These are phyloP conservation scores for Leucocoprinus sp. DNA, from an alignment of 768 basidiomycete genomes.

Conservation along the genomic window DNA sequence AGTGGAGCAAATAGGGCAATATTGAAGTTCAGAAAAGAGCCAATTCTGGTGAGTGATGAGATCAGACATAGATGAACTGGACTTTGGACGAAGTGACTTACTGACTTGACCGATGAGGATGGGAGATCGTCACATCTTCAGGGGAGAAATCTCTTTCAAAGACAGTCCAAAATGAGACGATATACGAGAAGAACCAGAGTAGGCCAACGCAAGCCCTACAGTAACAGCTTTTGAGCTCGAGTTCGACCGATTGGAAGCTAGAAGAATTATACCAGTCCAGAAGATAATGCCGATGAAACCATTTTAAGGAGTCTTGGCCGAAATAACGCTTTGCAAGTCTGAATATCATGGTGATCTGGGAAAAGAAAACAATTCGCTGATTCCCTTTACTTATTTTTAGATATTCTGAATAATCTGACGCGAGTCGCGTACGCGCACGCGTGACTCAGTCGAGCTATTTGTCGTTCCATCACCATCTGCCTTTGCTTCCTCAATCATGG, in stretches of 20 bases:
- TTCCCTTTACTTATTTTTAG: background rate
- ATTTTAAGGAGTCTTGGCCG: conserved; percentile 30
- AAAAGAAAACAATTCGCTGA: background rate
- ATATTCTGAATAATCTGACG: background rate
- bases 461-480: conserved; percentile 6
- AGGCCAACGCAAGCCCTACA: conserved; percentile 28
- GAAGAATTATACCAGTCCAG: conserved; percentile 40
- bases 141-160: conserved; percentile 42
- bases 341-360: conserved; percentile 2
- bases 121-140: conserved; percentile 45
- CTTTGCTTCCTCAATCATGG: conserved; percentile 30
- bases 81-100: conserved; percentile 18
- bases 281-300: conserved; percentile 39
- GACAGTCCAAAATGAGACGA: conserved; percentile 30
- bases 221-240: background rate
- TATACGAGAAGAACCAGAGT: conserved; percentile 35
- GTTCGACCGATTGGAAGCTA: background rate
- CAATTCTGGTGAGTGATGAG: conserved; percentile 29
- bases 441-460: background rate
- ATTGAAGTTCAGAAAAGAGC: conserved; percentile 36
- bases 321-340: conserved; percentile 21
- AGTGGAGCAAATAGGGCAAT: conserved; percentile 42
- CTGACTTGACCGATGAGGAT: conserved; percentile 44
- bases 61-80: conserved; percentile 1
- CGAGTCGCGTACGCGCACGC: conserved; percentile 6